Evolutionary conservation across 2,329 filamentous ascomycete species (phyloP).

Genomic region (Helminthosporium solani): DNA sequence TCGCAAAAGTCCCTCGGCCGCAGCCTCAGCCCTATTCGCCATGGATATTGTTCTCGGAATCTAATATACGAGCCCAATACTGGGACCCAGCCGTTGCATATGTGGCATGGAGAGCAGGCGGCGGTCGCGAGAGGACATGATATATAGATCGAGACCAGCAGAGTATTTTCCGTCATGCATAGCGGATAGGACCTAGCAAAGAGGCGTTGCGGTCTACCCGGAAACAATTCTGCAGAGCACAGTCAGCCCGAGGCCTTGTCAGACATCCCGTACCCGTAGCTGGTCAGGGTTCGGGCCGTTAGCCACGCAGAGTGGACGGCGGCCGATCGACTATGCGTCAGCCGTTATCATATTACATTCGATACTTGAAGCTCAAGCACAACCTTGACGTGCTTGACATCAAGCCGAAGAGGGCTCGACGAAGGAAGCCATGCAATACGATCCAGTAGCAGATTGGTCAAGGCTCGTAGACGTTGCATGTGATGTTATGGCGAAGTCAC

Average conservation of each 20-base stretch:
- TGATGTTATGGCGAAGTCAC: conserved; percentile 26
- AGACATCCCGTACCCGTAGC: conserved; percentile 22
- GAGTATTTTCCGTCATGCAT: conserved; percentile 26
- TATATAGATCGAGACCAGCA: conserved; percentile 18
- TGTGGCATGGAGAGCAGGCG: conserved; percentile 18
- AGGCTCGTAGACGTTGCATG: conserved; percentile 27
- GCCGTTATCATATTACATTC: conserved; percentile 6
- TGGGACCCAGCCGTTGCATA: conserved; percentile 16
- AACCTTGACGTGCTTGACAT: neutral
- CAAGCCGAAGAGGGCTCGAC: conserved; percentile 3
- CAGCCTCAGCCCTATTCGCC: conserved; percentile 17
- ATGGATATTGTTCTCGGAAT: conserved; percentile 22
- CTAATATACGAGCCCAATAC: conserved; percentile 23
- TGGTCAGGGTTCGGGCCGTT: conserved; percentile 34
- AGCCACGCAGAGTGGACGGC: conserved; percentile 15
- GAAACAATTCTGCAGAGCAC: conserved; percentile 14
- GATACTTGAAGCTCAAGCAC: conserved; percentile 2
- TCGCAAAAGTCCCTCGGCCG: conserved; percentile 13
- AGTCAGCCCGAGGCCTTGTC: conserved; percentile 18
- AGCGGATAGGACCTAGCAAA: conserved; percentile 18
- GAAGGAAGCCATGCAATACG: conserved; percentile 10
- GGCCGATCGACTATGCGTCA: conserved; percentile 7
- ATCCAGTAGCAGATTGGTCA: conserved; percentile 10
- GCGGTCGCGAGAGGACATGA: conserved; percentile 26
- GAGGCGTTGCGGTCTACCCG: conserved; percentile 18